Evolutionary conservation across 208 protist genomes (phyloP), one percentile per base, ranked within the genome.

Genomic region (Tetramitus jugosus): DNA sequence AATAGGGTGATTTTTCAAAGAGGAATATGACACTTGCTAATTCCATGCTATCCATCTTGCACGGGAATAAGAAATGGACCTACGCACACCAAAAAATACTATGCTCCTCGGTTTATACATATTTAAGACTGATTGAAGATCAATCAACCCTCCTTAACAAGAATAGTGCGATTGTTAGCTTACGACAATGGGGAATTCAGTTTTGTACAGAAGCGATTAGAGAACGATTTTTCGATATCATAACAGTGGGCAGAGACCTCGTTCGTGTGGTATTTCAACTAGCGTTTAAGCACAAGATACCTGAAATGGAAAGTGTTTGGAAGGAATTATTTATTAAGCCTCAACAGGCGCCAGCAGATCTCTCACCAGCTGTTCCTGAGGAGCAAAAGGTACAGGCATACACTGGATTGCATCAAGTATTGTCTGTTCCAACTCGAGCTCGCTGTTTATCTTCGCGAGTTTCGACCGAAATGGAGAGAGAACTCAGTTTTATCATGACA

Each of bases 191-290:
- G n/a, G 26, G 53, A 13, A 76, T 68, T 17, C 35, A 4, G 20
- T 60, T 67, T n/a, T 37, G 52, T 23, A 45, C 56, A 31, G 17
- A 72, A 77, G 74, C 83, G 80, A 56, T 26, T 37, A 42, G 76
- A 79, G 17, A 77, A 52, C 69, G 79, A 82, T 83, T 76, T 29
- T 52, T 69, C 20, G 79, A 81, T 37, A 75, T 68, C 43, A 17
- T 31, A 2, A 76, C 78, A 2, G 80, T 88, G 45, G 87, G 87
- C 23, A 75, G 87, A 49, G 87, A 89, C 62, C 49, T 87, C 2
- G n/a, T 88, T 10, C 67, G 87, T 33, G 49, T 87, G 33, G 45
- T 89, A n/a, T 64, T 80, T n/a, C 74, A 86, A 43, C n/a, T 86
- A 6, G 23, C 33, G 3, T 60, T 46, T 26, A 62, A 39, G 33